phyloP scores from a whole-genome alignment of 1,139 yeast species.

The Maudiozyma humilis region DNA sequence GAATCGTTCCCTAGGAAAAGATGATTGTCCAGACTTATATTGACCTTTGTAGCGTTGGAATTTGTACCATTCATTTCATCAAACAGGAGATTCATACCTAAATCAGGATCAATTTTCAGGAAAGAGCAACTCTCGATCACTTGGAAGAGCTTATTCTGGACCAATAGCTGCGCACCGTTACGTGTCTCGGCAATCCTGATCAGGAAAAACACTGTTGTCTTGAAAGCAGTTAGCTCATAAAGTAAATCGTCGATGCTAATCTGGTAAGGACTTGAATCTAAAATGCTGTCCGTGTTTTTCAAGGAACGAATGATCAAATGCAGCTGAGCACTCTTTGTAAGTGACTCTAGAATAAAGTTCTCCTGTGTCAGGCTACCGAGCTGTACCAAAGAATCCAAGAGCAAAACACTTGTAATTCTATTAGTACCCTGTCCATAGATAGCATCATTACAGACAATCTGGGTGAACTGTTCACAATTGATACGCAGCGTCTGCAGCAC shows the following conservation, averaged over 20 bases:
- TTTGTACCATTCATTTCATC: constrained; percentile 30
- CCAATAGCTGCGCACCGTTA: constrained; percentile 64
- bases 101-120: constrained; percentile 66
- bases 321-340: constrained; percentile 60
- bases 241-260: constrained; percentile 46
- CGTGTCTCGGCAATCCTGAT: constrained; percentile 69
- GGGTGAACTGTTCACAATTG: constrained; percentile 55
- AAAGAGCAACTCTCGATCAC: constrained; percentile 51
- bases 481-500: constrained; percentile 47
- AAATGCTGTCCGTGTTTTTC: constrained; percentile 58
- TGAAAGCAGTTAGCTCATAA: constrained; percentile 70
- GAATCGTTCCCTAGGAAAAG: constrained; percentile 32
- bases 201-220: constrained; percentile 60
- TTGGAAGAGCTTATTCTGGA: constrained; percentile 66
- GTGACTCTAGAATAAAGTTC: constrained; percentile 50
- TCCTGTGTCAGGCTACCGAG: constrained; percentile 45
- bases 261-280: constrained; percentile 34
- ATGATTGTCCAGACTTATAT: constrained; percentile 47
- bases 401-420: constrained; percentile 65
- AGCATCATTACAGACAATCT: constrained; percentile 66
- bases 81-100: constrained; percentile 49
- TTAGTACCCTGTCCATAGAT: constrained; percentile 71
- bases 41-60: constrained; percentile 35
- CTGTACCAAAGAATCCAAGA: constrained; percentile 63
- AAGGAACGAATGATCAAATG: constrained; percentile 58